Conservation (phyloP, 2,329 filamentous ascomycete genomes). For the Chrysoporthe puriensis region DNA sequence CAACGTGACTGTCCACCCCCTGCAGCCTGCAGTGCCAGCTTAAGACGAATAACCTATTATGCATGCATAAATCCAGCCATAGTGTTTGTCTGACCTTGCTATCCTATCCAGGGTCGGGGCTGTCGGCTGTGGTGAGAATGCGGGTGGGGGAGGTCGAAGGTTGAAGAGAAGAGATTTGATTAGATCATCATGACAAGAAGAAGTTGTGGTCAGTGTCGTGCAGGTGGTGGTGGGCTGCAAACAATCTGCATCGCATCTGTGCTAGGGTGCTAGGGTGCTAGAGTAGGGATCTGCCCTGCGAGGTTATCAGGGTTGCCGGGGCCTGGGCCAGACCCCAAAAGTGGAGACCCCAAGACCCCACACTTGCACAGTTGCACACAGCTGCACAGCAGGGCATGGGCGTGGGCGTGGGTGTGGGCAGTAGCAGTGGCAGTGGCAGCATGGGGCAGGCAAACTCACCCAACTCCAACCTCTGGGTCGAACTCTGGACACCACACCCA, state of each 20-base stretch:
- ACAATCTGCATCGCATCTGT: slow-evolving; percentile 8
- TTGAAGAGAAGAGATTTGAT: slow-evolving; percentile 14
- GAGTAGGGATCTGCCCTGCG: slow-evolving; percentile 14
- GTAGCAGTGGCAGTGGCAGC: too few relatives aligned
- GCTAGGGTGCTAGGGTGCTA: not conserved
- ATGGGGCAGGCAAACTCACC: not conserved
- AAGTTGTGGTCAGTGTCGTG: slow-evolving; percentile 7
- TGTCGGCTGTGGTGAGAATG: not conserved
- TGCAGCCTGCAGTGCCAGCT: not conserved
- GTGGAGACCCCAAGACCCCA: not conserved
- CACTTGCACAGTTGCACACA: not conserved
- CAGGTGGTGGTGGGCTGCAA: slow-evolving; percentile 17
- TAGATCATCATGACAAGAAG: slow-evolving; percentile 13
- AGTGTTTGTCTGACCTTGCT: not conserved
- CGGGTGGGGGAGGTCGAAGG: not conserved
- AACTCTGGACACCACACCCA: not conserved
- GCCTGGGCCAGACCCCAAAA: slow-evolving; percentile 3
- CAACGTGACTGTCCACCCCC: too few relatives aligned
- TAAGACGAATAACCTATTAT: not conserved
- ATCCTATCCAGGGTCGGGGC: not conserved
- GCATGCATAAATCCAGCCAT: not conserved
- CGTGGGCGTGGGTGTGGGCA: not conserved
- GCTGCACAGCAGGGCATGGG: not conserved
- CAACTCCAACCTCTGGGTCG: not conserved
- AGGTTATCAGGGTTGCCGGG: not conserved